phyloP scores from a whole-genome alignment of 495 filamentous ascomycete genomes.

The Staphylotrichum longicolle region DNA sequence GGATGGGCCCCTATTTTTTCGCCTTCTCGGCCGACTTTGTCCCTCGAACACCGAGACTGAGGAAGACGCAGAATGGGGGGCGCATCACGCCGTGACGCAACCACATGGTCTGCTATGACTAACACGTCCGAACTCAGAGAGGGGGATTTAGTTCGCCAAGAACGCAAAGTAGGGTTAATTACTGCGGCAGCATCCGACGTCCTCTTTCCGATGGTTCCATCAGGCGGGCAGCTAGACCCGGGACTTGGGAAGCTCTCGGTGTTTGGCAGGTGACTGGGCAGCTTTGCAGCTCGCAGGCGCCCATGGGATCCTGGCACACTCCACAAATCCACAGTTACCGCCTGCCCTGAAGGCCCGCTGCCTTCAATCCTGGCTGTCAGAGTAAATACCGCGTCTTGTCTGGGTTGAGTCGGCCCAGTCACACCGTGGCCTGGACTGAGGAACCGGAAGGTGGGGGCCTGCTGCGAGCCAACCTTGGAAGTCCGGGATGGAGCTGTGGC shows the following conservation, averaged over 20 bases:
- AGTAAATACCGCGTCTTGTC: neutral
- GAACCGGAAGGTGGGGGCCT: conserved; percentile 8
- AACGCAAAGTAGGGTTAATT: neutral
- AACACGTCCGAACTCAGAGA: conserved; percentile 3
- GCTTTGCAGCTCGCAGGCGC: neutral
- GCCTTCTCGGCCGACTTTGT: conserved; percentile 10
- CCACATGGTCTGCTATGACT: conserved; percentile 17
- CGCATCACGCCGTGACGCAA: conserved; percentile 17
- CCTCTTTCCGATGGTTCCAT: neutral
- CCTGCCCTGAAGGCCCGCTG: neutral
- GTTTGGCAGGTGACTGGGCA: neutral
- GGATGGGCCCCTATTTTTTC: neutral
- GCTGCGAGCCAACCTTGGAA: neutral
- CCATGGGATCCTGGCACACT: conserved; percentile 1
- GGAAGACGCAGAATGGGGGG: conserved; percentile 13
- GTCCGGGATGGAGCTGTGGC: neutral
- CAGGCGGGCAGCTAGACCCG: neutral
- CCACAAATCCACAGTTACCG: no score
- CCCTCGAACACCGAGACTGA: neutral
- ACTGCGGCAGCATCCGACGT: neutral
- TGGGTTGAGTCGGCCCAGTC: neutral
- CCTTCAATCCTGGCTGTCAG: neutral
- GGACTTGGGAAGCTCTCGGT: neutral
- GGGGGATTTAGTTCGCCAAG: conserved; percentile 6
- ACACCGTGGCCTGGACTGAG: neutral